Percentiles rank a stretch among this genome's conserved stretches.
phyloP scores from a whole-genome alignment of 192 early-diverging fungal genomes.

The Tieghemiomyces parasiticus region DNA sequence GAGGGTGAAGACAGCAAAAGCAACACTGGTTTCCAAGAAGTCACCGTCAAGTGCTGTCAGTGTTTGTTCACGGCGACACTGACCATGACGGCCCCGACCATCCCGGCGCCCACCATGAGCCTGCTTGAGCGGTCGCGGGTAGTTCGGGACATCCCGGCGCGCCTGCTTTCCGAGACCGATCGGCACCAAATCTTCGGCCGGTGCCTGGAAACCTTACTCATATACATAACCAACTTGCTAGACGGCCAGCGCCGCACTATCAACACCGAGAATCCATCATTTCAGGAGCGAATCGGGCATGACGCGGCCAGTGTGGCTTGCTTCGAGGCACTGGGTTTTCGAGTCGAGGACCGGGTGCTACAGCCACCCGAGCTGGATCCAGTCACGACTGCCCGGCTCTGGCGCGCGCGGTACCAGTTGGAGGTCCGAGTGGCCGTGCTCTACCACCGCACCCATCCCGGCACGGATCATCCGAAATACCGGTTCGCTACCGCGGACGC shows the following conservation, averaged over 20 bases:
- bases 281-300: background rate
- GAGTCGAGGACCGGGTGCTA: background rate
- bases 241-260: background rate
- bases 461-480: background rate
- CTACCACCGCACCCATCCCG: background rate
- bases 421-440: background rate
- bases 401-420: background rate
- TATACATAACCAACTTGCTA: background rate
- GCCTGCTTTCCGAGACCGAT: background rate
- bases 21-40: background rate
- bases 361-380: background rate
- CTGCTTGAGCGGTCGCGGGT: conserved; percentile 1
- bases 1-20: background rate
- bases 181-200: background rate
- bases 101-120: background rate
- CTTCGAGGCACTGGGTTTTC: background rate
- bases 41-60: background rate
- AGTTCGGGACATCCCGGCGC: background rate
- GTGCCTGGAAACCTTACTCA: background rate
- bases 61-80: background rate
- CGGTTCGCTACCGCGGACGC: background rate
- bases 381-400: background rate
- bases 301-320: background rate
- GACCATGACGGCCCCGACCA: background rate
- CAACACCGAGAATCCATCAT: background rate